Conservation (phyloP, 2,329 filamentous ascomycete genomes). For the Neonectria hederae region DNA sequence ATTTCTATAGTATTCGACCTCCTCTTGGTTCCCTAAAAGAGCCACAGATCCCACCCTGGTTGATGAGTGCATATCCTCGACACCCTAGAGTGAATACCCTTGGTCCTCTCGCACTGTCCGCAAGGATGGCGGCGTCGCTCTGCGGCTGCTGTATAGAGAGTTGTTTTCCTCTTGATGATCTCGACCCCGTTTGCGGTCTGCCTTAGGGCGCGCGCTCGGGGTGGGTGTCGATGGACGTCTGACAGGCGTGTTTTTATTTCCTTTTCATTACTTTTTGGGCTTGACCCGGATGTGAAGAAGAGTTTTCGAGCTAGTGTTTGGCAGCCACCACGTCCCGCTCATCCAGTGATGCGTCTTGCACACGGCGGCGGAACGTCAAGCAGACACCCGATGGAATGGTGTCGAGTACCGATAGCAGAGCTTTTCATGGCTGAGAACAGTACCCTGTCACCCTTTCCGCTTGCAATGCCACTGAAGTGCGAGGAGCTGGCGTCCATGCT, state of each 20-base stretch:
- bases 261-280: background rate
- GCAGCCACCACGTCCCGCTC: too few species aligned
- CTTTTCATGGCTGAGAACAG: too few species aligned
- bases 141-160: background rate
- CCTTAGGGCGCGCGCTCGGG: background rate
- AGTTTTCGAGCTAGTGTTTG: background rate
- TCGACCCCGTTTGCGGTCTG: background rate
- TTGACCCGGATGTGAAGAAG: background rate
- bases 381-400: too few species aligned
- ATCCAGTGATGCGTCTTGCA: too few species aligned
- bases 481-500: too few species aligned
- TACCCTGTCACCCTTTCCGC: too few species aligned
- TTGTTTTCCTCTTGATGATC: background rate
- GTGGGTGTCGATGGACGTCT: background rate
- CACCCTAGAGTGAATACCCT: background rate
- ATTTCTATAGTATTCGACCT: background rate
- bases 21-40: background rate
- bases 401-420: too few species aligned
- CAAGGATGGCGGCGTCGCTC: background rate
- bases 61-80: background rate
- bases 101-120: background rate
- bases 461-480: too few species aligned
- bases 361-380: too few species aligned
- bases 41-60: background rate
- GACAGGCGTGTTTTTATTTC: background rate